Evolutionary conservation across 352 stramenopile species (phyloP), one percentile per base, ranked within the genome.

Genomic region (Pythium brachiatum): DNA sequence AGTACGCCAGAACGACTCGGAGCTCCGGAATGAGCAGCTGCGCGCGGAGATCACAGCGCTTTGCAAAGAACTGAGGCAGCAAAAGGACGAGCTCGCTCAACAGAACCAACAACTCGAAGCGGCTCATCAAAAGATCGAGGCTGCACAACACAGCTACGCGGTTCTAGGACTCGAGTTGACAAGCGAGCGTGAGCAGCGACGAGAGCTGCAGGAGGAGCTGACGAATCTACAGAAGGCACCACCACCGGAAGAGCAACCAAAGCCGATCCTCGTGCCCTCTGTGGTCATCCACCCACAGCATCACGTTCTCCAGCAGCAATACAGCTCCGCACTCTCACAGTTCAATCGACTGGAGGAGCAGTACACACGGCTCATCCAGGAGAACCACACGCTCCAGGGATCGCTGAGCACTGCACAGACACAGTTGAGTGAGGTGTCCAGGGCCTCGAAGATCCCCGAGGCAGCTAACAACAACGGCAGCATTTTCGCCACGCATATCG

Each of bases 401-500:
- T 63, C 81, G 41, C 61, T 89, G 8, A 32, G 61, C 20, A 74
- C 65, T 21, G 47, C 82, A 15, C 79, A 86, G 25, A 13, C 44
- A 0, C 69, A 89, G 46, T 59, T 85, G 46, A 55, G 53, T 54
- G 58, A 73, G 62, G 51, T 74, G 41, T 62, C 16, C 18, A 38
- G 47, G 1, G 23, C 18, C 9, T 3, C 41, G 5, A 48, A 48
- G 23, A n/a, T 8, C n/a, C n/a, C 41, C 41, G 41, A 48, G 11
- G 3, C 58, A 0, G 32, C 53, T 2, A 36, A 25, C 7, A 16
- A 21, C 16, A 60, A 48, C n/a, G 62, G 69, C 15, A 77, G 62
- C 23, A 57, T 77, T 27, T 92, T 92, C 44, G 78, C 74, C 7
- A 75, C 84, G 15, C 83, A 92, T 52, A 73, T 92, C 34, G 79